These are phyloP conservation scores for Macrolepiota fuliginosa DNA, from an alignment of 768 basidiomycete species.

Conservation along the genomic window DNA sequence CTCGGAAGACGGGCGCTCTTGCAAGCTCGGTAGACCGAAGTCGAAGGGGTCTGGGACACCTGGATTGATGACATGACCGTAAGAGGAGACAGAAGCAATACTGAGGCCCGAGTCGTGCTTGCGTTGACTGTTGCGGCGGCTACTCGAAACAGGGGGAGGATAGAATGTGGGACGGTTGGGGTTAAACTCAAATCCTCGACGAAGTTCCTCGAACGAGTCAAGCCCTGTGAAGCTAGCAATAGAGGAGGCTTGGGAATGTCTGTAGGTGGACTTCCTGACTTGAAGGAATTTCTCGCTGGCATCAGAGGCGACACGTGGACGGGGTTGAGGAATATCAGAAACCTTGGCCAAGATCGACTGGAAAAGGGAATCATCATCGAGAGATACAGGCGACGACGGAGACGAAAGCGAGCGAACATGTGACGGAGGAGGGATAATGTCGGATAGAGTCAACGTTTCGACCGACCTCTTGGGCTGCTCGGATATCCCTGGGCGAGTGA, in stretches of 20 bases:
- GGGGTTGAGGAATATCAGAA: conserved; percentile 33
- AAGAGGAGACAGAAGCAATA: conserved; percentile 79
- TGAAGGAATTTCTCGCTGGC: conserved; percentile 24
- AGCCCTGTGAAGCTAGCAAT: conserved; percentile 68
- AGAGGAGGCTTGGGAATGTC: conserved; percentile 44
- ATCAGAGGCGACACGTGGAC: conserved; percentile 39
- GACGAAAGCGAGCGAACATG: conserved; percentile 49
- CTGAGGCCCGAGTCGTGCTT: conserved; percentile 64
- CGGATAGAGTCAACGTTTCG: conserved; percentile 58
- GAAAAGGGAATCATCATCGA: conserved; percentile 51
- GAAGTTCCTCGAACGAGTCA: conserved; percentile 75
- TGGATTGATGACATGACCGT: conserved; percentile 61
- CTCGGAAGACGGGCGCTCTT: conserved; percentile 56
- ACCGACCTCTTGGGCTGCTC: conserved; percentile 19
- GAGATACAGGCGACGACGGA: conserved; percentile 32
- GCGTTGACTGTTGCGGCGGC: conserved; percentile 36
- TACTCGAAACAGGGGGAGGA: conserved; percentile 39
- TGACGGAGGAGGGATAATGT: conserved; percentile 69
- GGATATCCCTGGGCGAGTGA: conserved; percentile 25
- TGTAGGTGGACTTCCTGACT: conserved; percentile 26
- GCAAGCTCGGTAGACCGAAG: conserved; percentile 54
- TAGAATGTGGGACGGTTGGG: conserved; percentile 64
- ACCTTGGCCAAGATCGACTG: conserved; percentile 54
- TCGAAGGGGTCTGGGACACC: conserved; percentile 75
- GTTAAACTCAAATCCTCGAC: conserved; percentile 74